Evolutionary conservation across 306 rosid species (phyloP).

Genomic region (Psophocarpus tetragonolobus): DNA sequence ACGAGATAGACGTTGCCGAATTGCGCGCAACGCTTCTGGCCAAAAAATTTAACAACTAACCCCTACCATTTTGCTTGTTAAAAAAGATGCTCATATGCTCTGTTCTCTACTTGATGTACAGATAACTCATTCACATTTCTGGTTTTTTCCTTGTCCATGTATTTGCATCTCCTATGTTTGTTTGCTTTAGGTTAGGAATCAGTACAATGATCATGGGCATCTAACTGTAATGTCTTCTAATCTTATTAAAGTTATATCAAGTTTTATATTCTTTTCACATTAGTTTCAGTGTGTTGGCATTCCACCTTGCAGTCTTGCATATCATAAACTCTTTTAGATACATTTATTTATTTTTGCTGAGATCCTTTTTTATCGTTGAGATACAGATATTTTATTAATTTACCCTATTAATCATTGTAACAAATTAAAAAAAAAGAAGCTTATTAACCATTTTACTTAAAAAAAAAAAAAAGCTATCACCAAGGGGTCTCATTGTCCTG

Average conservation of each 20-base stretch:
- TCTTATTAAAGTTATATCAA: background rate
- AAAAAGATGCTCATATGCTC: constrained; percentile 5
- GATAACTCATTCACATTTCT: background rate
- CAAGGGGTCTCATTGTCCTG: no score
- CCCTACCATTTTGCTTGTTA: no score
- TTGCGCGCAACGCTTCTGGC: constrained; percentile 61
- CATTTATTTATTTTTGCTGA: no score
- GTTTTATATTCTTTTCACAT: background rate
- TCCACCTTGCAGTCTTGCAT: background rate
- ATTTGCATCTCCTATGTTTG: background rate
- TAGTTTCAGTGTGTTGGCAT: background rate
- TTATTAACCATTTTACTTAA: no score
- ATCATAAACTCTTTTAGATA: background rate
- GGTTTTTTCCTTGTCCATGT: no score
- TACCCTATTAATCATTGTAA: no score
- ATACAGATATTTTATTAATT: no score
- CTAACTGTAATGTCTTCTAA: background rate
- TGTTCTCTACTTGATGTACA: background rate
- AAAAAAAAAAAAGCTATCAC: no score
- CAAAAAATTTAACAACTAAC: constrained; percentile 41
- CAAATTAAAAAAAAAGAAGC: no score
- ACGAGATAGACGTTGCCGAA: constrained; percentile 77
- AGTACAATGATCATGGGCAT: background rate
- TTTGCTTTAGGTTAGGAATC: background rate
- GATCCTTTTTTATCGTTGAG: no score